Evolutionary conservation across 768 basidiomycete species (phyloP).

Genomic region (Lentinula detonsa): DNA sequence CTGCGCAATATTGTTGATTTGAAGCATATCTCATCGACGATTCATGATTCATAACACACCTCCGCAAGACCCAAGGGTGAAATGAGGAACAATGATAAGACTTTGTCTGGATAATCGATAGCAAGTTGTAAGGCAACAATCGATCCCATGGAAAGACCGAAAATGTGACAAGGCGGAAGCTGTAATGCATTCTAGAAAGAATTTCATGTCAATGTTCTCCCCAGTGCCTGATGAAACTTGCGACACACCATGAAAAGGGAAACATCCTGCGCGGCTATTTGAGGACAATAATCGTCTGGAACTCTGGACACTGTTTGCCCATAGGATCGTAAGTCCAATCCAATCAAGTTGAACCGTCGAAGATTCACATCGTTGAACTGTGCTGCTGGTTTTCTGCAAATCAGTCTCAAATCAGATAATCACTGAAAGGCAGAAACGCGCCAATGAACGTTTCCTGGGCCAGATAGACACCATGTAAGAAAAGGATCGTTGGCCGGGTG

Average conservation of each 20-base stretch:
- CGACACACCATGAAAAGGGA: slow-evolving; percentile 27
- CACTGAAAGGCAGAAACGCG: slow-evolving; percentile 11
- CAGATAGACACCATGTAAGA: slow-evolving; percentile 30
- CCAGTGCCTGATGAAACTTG: neutral
- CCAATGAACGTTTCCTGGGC: slow-evolving; percentile 25
- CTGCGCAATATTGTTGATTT: slow-evolving; percentile 10
- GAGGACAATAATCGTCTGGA: slow-evolving; percentile 17
- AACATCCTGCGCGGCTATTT: slow-evolving; percentile 28
- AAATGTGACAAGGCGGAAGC: slow-evolving; percentile 31
- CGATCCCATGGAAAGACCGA: slow-evolving; percentile 30
- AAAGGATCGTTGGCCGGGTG: slow-evolving; percentile 25
- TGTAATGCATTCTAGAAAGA: slow-evolving; percentile 25
- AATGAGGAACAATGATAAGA: slow-evolving; percentile 28
- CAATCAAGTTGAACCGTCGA: slow-evolving; percentile 32
- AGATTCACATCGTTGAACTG: slow-evolving; percentile 25
- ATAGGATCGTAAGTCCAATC: slow-evolving; percentile 25
- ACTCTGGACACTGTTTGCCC: slow-evolving; percentile 24
- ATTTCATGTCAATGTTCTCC: neutral
- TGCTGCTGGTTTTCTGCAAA: slow-evolving; percentile 9
- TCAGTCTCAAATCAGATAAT: neutral
- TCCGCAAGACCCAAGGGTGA: slow-evolving; percentile 29
- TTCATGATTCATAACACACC: slow-evolving; percentile 14
- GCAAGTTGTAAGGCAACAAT: slow-evolving; percentile 27
- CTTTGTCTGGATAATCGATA: slow-evolving; percentile 25
- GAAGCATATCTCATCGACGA: neutral